phyloP scores from a whole-genome alignment of 1,284 basidiomycete species.

The Xerocomus alliaceus region DNA sequence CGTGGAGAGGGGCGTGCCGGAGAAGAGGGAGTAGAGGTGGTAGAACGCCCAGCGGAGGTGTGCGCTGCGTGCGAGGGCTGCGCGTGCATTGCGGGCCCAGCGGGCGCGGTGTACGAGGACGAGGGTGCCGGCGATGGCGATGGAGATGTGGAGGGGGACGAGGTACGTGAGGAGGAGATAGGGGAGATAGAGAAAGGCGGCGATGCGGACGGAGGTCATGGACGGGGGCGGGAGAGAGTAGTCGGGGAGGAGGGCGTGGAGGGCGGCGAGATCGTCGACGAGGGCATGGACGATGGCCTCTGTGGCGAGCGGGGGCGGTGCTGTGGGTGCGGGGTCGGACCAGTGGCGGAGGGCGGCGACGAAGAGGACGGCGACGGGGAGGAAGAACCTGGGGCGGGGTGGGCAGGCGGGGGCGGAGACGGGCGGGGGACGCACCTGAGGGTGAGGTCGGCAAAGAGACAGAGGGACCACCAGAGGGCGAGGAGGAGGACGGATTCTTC shows the following conservation, averaged over 20 bases:
- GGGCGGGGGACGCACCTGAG: slow-evolving; percentile 56
- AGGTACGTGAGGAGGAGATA: slow-evolving; percentile 64
- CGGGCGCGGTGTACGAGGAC: slow-evolving; percentile 69
- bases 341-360: slow-evolving; percentile 43
- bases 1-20: slow-evolving; percentile 60
- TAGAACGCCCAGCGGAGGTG: slow-evolving; percentile 68
- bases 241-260: slow-evolving; percentile 61
- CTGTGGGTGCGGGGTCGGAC: slow-evolving; percentile 25
- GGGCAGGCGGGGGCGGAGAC: not conserved
- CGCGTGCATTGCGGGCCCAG: slow-evolving; percentile 62
- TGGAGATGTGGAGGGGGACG: slow-evolving; percentile 62
- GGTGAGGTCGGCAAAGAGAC: slow-evolving; percentile 62
- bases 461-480: slow-evolving; percentile 79
- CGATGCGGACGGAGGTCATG: slow-evolving; percentile 52
- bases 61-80: slow-evolving; percentile 66
- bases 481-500: slow-evolving; percentile 75
- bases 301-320: slow-evolving; percentile 52
- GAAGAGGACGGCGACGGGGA: slow-evolving; percentile 50
- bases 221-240: slow-evolving; percentile 45
- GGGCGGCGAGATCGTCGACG: slow-evolving; percentile 61
- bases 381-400: slow-evolving; percentile 48
- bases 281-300: slow-evolving; percentile 66
- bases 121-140: slow-evolving; percentile 65
- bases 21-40: slow-evolving; percentile 54
- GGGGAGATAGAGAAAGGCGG: slow-evolving; percentile 60